Base-by-base conservation (phyloP, 768 basidiomycete genomes). In the Tricholoma sp. region DNA sequence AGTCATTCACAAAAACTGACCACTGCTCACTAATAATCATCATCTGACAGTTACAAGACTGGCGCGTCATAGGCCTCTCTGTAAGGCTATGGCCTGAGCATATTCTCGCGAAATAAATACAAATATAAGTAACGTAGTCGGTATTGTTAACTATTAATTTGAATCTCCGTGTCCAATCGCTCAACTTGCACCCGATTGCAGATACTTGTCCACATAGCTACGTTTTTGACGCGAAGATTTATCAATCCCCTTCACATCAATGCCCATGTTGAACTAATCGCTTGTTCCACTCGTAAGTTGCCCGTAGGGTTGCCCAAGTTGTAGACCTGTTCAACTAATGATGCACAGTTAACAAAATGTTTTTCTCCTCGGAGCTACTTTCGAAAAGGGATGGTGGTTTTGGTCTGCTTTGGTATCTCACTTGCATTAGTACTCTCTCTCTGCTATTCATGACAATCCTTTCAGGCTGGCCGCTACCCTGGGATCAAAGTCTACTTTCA, bases 391-490 rank as follows among this genome's bases (percentile, higher is more conserved):
- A 95, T 63, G 91, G 87, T 61, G 91, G 93, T 12, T 94, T 91
- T 64, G 94, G 93, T 56, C 80, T 94, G n/a, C 76, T 93, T 17
- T 94, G 91, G 91, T 91, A 68, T 56, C 24, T 29, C 29, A n/a
- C 17, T 32, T 17, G 28, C 37, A 6, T 24, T 4, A 24, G 1
- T 7, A 2, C 28, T 12, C 24, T 5, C 17, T 11, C 11, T 10
- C 31, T 32, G n/a, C 10, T n/a, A 47, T 53, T n/a, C 24, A 33
- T 48, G 37, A 18, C 54, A 56, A 52, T 57, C 58, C 31, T n/a
- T 50, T 31, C 57, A 96, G 94, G 94, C 83, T 96, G 20, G 91
- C 91, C 7, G 93, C 94, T 1, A 96, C 94, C 1, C 76, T 95
- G 20, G 94, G 94, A 41, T 86, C 92, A 7, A 89, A 86, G 72